Base-by-base conservation (phyloP, 768 basidiomycete species). In the Ramaria rubella region DNA sequence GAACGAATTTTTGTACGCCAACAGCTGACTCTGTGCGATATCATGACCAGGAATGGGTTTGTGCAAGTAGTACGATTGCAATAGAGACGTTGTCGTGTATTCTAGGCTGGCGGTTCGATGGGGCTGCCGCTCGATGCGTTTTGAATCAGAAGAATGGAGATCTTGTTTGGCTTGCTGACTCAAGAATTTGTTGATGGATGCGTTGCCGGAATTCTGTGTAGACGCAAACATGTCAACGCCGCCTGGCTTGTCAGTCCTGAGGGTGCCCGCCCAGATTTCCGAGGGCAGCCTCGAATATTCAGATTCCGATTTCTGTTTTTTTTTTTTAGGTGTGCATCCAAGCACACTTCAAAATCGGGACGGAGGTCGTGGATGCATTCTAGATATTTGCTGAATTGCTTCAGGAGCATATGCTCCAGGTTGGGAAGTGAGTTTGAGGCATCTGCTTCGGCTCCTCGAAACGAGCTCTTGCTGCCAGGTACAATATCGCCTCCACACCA, bases 381-480 rank as follows among this genome's bases (percentile, higher is more conserved):
- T 40, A 90, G 69, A 67, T 88, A 87, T 8, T 70, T 68, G 46
- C 74, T 63, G 71, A 90, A 90, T 62, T 83, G 70, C 40, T 64
- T 65, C 5, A 74, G 74, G 14, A 76, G 68, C 87, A 91, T 90
- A 31, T 78, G 74, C 23, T 79, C 64, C 60, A 84, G 69, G 64
- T 87, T 88, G 1, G 73, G 76, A 5, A 75, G 63, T 75, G 69
- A 6, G 62, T 42, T 17, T 56, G 43, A 19, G 27, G 49, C 24
- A 33, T 38, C 33, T 43, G 45, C 46, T 43, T 4, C 23, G 30
- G 43, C 42, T 51, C 58, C 23, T 61, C 55, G 45, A 57, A 50
- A 30, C 44, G 24, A 19, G 44, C 45, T 21, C 12, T 43, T 31
- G 43, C n/a, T 48, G 24, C 38, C 17, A n/a, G n/a, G n/a, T n/a